These are phyloP conservation scores for Xylaria castorea DNA, from an alignment of 495 filamentous ascomycete species.

Conservation along the genomic window DNA sequence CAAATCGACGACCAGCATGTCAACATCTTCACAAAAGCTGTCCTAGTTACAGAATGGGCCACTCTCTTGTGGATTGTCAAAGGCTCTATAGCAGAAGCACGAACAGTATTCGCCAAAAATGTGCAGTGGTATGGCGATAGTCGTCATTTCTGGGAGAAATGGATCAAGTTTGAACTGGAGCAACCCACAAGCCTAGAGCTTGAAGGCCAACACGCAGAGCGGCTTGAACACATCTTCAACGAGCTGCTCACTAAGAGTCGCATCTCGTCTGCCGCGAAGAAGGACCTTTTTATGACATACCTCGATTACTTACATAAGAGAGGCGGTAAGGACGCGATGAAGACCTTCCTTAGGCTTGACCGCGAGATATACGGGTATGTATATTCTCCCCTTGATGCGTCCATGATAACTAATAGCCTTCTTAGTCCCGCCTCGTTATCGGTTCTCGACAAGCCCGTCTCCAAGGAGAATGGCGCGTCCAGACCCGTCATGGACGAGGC, in stretches of 20 bases:
- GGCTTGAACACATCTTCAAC: conserved; percentile 81
- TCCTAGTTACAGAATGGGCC: conserved; percentile 89
- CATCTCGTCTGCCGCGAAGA: conserved; percentile 69
- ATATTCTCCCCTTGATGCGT: neutral
- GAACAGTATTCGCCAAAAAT: conserved; percentile 82
- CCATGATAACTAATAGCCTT: conserved; percentile 28
- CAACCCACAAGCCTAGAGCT: conserved; percentile 75
- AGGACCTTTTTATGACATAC: conserved; percentile 80
- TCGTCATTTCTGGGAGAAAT: conserved; percentile 90
- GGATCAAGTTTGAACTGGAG: conserved; percentile 86
- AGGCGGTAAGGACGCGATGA: conserved; percentile 81
- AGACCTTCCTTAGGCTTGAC: conserved; percentile 85
- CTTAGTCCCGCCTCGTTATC: conserved; percentile 58
- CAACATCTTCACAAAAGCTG: conserved; percentile 83
- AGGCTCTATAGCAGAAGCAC: conserved; percentile 82
- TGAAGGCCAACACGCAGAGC: conserved; percentile 70
- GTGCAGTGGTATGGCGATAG: conserved; percentile 86
- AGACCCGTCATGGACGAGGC: conserved; percentile 68
- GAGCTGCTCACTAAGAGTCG: conserved; percentile 78
- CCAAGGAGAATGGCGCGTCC: conserved; percentile 67
- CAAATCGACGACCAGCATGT: conserved; percentile 76
- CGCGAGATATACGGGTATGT: conserved; percentile 83
- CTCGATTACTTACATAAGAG: conserved; percentile 85
- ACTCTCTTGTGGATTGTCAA: conserved; percentile 89
- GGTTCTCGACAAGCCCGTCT: conserved; percentile 52